Evolutionary conservation across 2,329 filamentous ascomycete genomes (phyloP).

Genomic region (Periconia macrospinosa): DNA sequence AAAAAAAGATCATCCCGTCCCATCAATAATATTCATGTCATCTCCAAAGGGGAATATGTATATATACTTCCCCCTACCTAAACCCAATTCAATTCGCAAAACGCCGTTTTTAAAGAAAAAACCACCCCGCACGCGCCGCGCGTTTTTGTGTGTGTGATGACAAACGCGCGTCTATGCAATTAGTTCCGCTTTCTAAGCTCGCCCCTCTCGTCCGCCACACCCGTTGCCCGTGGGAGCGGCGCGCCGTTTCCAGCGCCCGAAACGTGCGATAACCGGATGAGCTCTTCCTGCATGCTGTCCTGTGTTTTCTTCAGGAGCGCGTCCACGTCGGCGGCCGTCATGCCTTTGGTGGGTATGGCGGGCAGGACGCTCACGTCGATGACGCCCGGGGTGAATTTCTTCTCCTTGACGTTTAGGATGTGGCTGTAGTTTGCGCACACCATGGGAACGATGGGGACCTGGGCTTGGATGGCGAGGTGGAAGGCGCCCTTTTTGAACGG

Average conservation of each 20-base stretch:
- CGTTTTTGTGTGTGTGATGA: no score
- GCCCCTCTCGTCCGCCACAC: slow-evolving; percentile 15
- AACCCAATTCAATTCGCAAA: no score
- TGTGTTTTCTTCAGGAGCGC: slow-evolving; percentile 32
- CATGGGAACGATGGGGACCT: slow-evolving; percentile 88
- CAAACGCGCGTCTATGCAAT: not conserved
- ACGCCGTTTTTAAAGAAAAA: no score
- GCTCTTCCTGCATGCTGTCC: slow-evolving; percentile 41
- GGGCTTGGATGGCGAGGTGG: slow-evolving; percentile 90
- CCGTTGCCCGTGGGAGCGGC: slow-evolving; percentile 27
- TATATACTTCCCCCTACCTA: no score
- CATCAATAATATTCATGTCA: no score
- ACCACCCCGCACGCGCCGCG: no score
- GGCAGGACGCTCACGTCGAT: slow-evolving; percentile 58
- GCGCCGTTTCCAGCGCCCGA: slow-evolving; percentile 24
- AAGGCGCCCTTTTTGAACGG: slow-evolving; percentile 99
- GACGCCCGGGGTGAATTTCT: slow-evolving; percentile 44
- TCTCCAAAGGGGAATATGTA: no score
- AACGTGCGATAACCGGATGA: slow-evolving; percentile 36
- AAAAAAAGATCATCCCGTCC: no score
- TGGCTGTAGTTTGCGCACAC: slow-evolving; percentile 56
- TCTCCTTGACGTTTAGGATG: slow-evolving; percentile 49
- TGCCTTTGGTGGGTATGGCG: slow-evolving; percentile 39
- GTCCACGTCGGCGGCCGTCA: slow-evolving; percentile 39
- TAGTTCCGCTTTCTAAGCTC: slow-evolving; percentile 31